Evolutionary conservation across 805 yeast genomes (phyloP).

Genomic region (Saccharomyces jurei): DNA sequence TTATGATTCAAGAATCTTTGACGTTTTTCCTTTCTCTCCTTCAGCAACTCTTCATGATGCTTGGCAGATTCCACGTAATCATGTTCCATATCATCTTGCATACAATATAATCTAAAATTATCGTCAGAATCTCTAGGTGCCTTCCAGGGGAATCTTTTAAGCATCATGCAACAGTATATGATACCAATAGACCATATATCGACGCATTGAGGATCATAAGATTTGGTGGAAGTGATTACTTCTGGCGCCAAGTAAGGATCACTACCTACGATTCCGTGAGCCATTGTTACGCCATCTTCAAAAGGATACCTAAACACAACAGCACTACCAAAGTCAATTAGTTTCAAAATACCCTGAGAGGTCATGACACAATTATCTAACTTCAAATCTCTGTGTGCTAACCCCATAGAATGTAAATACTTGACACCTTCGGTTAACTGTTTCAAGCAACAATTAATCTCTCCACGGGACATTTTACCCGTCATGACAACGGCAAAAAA

Average conservation of each 20-base stretch:
- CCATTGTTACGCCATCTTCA: slow-evolving; percentile 47
- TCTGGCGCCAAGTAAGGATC: slow-evolving; percentile 87
- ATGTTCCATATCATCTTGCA: slow-evolving; percentile 67
- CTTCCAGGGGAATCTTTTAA: slow-evolving; percentile 83
- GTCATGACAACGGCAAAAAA: slow-evolving; percentile 85
- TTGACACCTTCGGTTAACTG: slow-evolving; percentile 66
- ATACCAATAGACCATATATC: slow-evolving; percentile 84
- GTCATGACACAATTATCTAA: slow-evolving; percentile 79
- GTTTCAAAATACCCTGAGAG: slow-evolving; percentile 60
- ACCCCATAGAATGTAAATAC: slow-evolving; percentile 68
- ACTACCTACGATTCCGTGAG: slow-evolving; percentile 76
- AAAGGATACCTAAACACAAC: slow-evolving; percentile 75
- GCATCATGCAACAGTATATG: slow-evolving; percentile 79
- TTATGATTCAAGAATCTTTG: slow-evolving; percentile 7
- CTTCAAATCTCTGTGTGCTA: slow-evolving; percentile 77
- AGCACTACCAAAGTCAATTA: slow-evolving; percentile 80
- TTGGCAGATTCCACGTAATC: slow-evolving; percentile 66
- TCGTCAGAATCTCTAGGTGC: slow-evolving; percentile 65
- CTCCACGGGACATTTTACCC: slow-evolving; percentile 72
- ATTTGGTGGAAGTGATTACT: slow-evolving; percentile 42
- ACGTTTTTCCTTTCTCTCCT: slow-evolving; percentile 34
- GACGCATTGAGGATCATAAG: slow-evolving; percentile 69
- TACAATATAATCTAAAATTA: slow-evolving; percentile 56
- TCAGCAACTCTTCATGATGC: slow-evolving; percentile 57
- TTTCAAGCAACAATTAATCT: slow-evolving; percentile 72